These are phyloP conservation scores for Rutidosis leptorrhynchoides DNA, from an alignment of 129 eudicot genomes.

Conservation along the genomic window DNA sequence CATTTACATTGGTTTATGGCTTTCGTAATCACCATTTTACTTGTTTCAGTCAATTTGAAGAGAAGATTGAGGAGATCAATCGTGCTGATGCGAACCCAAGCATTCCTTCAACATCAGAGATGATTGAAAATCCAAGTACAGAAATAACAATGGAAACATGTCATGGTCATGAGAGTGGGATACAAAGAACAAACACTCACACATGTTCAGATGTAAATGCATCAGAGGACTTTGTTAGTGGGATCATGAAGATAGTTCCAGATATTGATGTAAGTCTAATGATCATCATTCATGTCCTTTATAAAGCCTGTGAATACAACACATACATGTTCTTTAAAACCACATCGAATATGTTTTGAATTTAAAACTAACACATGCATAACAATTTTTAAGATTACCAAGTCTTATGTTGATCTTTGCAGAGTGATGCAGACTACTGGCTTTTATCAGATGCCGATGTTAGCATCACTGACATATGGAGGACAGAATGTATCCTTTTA, in stretches of 20 bases:
- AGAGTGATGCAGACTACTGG: slow-evolving; percentile 95
- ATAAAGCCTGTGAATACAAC: background rate
- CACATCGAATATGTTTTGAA: background rate
- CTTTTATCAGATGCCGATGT: slow-evolving; percentile 77
- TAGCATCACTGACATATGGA: slow-evolving; percentile 92
- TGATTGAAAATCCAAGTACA: slow-evolving; percentile 33
- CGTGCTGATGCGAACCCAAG: slow-evolving; percentile 44
- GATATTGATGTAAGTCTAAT: slow-evolving; percentile 75
- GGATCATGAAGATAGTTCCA: slow-evolving; percentile 96
- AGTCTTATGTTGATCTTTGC: slow-evolving; percentile 32
- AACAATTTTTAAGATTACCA: background rate
- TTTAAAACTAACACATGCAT: background rate
- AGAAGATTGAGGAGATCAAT: slow-evolving; percentile 80
- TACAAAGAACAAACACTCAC: slow-evolving; percentile 42
- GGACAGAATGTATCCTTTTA: slow-evolving; percentile 80
- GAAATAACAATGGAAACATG: slow-evolving; percentile 27
- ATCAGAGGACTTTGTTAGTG: slow-evolving; percentile 69
- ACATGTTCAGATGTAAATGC: slow-evolving; percentile 49
- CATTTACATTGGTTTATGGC: background rate
- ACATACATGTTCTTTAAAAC: background rate
- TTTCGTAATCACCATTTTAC: background rate
- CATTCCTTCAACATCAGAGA: slow-evolving; percentile 26
- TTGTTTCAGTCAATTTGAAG: slow-evolving; percentile 85
- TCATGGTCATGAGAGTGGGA: slow-evolving; percentile 36
- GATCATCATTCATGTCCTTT: background rate